Base-by-base conservation (phyloP, 2,329 filamentous ascomycete species). In the Colletotrichum theobromicola region DNA sequence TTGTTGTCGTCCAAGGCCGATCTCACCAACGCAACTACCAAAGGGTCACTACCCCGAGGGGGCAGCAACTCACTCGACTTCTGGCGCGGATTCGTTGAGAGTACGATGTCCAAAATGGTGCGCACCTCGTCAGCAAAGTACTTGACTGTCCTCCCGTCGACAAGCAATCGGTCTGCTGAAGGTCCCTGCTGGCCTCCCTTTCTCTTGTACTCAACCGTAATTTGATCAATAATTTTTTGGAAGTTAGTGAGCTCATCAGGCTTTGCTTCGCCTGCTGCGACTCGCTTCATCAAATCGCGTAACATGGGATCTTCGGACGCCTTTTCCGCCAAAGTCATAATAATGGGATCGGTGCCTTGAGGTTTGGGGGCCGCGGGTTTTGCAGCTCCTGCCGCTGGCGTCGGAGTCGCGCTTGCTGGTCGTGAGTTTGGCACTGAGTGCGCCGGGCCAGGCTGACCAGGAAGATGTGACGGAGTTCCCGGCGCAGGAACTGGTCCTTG, bases 241-340 rank as follows among this genome's bases (percentile, higher is more conserved):
- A 97, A 97, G 76, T 92, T 90, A 61, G 91, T 91, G 15, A 97
- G 85, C 81, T 97, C 94, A 16, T 92, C 90, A 46, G 91, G 89
- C 15, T 90, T 91, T 1, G 94, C 76, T 77, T 93, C 90, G 2
- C 94, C 94, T 32, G 93, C 92, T 0, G 94, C 94, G 1, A 97
- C 94, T 67, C 94, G 91, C 81, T 95, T 95, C 94, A 97, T 97
- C 0, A 97, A 86, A 42, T 93, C 92, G 72, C 95, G 93, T 12
- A 97, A 86, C 70, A 93, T 89, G 0, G 92, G 89, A 80, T 97
- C 93, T 30, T 90, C 91, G 0, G 93, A 94, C 8, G 94, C 94
- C 77, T 91, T 91, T 78, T 94, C 93, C 0, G 94, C 94, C 30
- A 97, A 85, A 76, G 94, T 92, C 65, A 95, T 93, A 70, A 97